Conservation (phyloP, 345 rosid species). For the Gossypium herbaceum region DNA sequence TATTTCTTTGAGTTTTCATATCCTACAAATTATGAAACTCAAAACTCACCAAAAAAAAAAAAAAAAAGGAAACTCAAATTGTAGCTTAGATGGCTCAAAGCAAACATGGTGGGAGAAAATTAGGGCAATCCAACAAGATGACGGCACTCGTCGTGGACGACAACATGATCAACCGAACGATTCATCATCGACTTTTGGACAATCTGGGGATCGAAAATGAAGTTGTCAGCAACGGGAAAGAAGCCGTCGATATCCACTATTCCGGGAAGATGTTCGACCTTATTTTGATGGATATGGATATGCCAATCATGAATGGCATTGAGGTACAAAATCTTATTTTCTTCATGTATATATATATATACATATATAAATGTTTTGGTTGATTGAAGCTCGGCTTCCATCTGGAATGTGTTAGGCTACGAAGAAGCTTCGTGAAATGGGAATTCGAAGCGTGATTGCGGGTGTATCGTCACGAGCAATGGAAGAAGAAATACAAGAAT, state of each 20-base stretch:
- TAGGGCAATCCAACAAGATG: not conserved
- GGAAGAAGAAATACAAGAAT: slow-evolving; percentile 45
- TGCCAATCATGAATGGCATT: slow-evolving; percentile 86
- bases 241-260: slow-evolving; percentile 59
- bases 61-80: not conserved
- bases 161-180: slow-evolving; percentile 33
- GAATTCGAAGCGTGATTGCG: slow-evolving; percentile 56
- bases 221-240: slow-evolving; percentile 56
- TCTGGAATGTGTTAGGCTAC: slow-evolving; percentile 45
- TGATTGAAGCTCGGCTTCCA: too few species aligned
- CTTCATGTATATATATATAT: not conserved
- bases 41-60: not conserved
- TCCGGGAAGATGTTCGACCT: slow-evolving; percentile 63
- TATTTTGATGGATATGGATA: slow-evolving; percentile 84
- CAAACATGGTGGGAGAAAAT: not conserved
- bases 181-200: slow-evolving; percentile 50
- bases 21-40: not conserved
- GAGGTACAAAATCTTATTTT: slow-evolving; percentile 37
- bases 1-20: not conserved
- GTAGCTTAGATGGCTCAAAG: not conserved
- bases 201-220: slow-evolving; percentile 50
- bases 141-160: slow-evolving; percentile 77
- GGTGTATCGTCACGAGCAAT: slow-evolving; percentile 54
- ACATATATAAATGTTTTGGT: not conserved
- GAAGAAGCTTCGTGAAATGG: slow-evolving; percentile 62